A percentile compares a stretch with the other conserved stretches of the same genome.
Evolutionary conservation across 352 stramenopile species (phyloP).

Genomic region (Pythium oligandrum): DNA sequence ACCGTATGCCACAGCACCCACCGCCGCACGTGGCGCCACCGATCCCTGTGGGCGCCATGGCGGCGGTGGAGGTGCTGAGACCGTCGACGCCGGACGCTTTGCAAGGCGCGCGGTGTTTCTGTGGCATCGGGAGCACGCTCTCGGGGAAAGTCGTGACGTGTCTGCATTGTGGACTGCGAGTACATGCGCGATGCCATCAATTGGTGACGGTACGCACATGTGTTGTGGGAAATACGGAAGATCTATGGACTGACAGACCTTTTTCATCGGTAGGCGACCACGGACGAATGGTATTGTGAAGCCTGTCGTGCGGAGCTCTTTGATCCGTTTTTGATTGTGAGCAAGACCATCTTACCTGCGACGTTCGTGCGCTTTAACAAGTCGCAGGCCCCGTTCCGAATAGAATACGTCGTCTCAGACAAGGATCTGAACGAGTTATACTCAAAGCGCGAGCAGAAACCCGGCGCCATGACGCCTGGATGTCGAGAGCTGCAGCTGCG

Average conservation of each 20-base stretch:
- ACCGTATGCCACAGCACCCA: too few relatives aligned
- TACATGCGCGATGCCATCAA: constrained; percentile 80
- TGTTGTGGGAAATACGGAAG: not conserved
- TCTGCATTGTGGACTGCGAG: constrained; percentile 36
- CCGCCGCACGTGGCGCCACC: too few relatives aligned
- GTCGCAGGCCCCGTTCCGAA: constrained; percentile 32
- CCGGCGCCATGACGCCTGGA: constrained; percentile 47
- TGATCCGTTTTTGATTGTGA: constrained; percentile 66
- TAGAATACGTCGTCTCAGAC: constrained; percentile 70
- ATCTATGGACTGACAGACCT: too few relatives aligned
- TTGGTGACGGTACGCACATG: constrained; percentile 37
- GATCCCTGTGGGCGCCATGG: not conserved
- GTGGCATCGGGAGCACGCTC: constrained; percentile 9
- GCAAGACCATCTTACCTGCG: constrained; percentile 47
- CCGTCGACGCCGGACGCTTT: constrained; percentile 25
- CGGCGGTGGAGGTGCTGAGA: constrained; percentile 14
- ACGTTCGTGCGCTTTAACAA: constrained; percentile 68
- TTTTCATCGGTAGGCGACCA: constrained; percentile 4
- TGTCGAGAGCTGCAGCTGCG: constrained; percentile 73
- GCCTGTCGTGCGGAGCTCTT: constrained; percentile 57
- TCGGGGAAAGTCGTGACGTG: constrained; percentile 48
- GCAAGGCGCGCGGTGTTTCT: constrained; percentile 60
- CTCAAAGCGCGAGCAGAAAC: constrained; percentile 40
- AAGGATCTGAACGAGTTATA: constrained; percentile 74
- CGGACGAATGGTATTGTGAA: constrained; percentile 71